Evolutionary conservation across 805 yeast species (phyloP).

Genomic region (Tetrapisispora fleetii): DNA sequence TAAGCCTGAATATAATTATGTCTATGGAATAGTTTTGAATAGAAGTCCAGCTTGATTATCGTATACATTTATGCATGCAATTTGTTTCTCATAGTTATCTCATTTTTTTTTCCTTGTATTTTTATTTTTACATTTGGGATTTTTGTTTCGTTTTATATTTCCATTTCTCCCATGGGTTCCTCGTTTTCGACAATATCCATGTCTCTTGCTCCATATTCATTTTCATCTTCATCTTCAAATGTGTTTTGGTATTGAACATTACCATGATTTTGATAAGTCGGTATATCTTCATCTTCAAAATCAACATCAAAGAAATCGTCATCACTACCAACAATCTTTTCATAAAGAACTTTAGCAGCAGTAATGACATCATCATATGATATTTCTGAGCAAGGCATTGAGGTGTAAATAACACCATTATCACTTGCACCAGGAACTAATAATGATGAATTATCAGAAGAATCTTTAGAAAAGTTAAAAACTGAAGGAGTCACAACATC

Average conservation of each 20-base stretch:
- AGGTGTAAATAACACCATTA: constrained; percentile 39
- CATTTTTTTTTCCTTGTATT: too few species aligned
- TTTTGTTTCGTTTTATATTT: constrained; percentile 11
- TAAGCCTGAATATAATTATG: neutral
- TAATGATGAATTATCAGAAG: constrained; percentile 7
- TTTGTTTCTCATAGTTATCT: neutral
- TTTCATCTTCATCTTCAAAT: constrained; percentile 24
- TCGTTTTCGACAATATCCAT: constrained; percentile 26
- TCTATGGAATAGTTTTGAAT: neutral
- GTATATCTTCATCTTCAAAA: constrained; percentile 82
- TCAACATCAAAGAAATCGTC: constrained; percentile 96
- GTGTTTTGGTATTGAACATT: constrained; percentile 19
- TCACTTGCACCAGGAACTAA: constrained; percentile 35
- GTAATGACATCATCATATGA: constrained; percentile 87
- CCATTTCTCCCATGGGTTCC: constrained; percentile 34
- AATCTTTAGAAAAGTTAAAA: constrained; percentile 27
- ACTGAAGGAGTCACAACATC: constrained; percentile 39
- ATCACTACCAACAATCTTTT: constrained; percentile 77
- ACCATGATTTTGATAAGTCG: neutral
- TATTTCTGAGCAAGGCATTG: constrained; percentile 75
- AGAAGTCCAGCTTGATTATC: neutral
- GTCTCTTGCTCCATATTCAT: constrained; percentile 17
- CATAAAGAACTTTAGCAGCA: constrained; percentile 67
- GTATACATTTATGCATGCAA: neutral
- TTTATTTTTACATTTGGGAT: neutral